Evolutionary conservation across 768 basidiomycete genomes (phyloP).

Genomic region (Psilocybe cyanescens): DNA sequence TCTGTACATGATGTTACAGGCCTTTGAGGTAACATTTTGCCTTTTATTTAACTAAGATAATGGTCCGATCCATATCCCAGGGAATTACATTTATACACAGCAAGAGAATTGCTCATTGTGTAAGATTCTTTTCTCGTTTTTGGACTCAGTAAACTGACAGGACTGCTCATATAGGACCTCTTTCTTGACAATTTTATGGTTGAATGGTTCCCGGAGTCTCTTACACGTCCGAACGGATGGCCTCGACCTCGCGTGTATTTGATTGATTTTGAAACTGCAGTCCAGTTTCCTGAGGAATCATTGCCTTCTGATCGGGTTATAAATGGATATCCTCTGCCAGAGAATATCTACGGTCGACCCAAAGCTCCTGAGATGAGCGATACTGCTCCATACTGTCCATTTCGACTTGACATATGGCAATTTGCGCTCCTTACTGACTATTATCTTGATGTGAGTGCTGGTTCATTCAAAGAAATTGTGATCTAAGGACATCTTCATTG

Average conservation of each 20-base stretch:
- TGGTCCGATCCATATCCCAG: not conserved
- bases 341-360: not conserved
- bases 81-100: not conserved
- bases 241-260: constrained; percentile 3
- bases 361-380: constrained; percentile 1
- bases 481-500: too few species aligned
- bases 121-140: not conserved
- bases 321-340: not conserved
- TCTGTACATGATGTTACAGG: constrained; percentile 12
- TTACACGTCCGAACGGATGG: not conserved
- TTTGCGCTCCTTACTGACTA: not conserved
- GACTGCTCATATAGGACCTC: not conserved
- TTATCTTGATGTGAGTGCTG: not conserved
- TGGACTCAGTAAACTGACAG: too few species aligned
- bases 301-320: not conserved
- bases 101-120: constrained; percentile 2
- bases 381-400: not conserved
- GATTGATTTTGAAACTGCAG: constrained; percentile 4
- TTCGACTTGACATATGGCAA: constrained; percentile 7
- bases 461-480: not conserved
- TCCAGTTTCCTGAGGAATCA: not conserved
- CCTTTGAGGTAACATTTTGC: constrained; percentile 8
- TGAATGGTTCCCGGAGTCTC: not conserved
- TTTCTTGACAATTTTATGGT: constrained; percentile 2
- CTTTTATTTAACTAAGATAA: not conserved